phyloP scores from a whole-genome alignment of 2,329 filamentous ascomycete genomes.

The Paecilomyces variotii region DNA sequence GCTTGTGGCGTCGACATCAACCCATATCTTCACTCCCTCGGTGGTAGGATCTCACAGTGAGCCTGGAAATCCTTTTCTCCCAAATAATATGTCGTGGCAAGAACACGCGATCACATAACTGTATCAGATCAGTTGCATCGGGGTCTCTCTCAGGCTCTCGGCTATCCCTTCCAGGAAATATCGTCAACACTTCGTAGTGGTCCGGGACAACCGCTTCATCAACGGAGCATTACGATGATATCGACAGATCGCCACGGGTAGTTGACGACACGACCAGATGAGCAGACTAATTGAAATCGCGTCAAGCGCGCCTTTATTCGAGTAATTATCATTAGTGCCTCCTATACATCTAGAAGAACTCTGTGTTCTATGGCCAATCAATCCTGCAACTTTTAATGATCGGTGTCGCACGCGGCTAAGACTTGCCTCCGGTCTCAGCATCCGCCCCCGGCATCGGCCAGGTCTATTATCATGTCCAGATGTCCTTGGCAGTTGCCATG shows the following conservation, averaged over 20 bases:
- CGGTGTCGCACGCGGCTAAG: constrained; percentile 12
- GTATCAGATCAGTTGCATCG: constrained; percentile 10
- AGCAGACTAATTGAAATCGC: constrained; percentile 8
- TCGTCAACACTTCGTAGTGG: constrained; percentile 15
- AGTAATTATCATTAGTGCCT: constrained; percentile 1
- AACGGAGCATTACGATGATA: constrained; percentile 12
- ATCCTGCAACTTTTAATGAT: constrained; percentile 12
- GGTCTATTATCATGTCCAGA: constrained; percentile 7
- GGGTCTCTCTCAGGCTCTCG: constrained; percentile 7
- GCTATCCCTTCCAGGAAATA: constrained; percentile 11
- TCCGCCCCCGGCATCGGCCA: constrained; percentile 10
- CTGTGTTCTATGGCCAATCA: neutral
- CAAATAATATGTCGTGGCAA: constrained; percentile 11
- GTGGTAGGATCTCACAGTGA: constrained; percentile 13
- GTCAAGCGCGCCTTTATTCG: neutral
- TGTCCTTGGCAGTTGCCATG: constrained; percentile 18
- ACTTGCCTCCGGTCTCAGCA: constrained; percentile 9
- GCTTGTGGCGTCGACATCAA: constrained; percentile 14
- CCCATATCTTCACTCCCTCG: constrained; percentile 4
- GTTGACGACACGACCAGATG: neutral
- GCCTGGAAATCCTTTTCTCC: constrained; percentile 16
- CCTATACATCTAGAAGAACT: no score
- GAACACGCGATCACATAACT: constrained; percentile 16
- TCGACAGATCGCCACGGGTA: neutral
- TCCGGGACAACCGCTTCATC: constrained; percentile 9